phyloP scores from a whole-genome alignment of 495 filamentous ascomycete genomes.

The Neurospora sp. region DNA sequence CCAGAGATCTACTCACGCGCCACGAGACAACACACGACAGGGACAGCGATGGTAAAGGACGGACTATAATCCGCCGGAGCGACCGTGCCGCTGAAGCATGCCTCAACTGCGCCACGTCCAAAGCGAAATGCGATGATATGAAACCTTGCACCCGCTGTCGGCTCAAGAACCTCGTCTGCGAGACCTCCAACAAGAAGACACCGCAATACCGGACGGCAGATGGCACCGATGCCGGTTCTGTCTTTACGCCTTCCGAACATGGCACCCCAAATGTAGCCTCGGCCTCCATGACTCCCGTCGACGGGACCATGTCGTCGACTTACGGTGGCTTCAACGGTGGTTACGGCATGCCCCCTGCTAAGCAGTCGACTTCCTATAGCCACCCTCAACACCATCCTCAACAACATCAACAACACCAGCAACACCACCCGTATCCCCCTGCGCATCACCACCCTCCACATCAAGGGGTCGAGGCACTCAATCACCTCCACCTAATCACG shows the following conservation, averaged over 20 bases:
- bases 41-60: slow-evolving; percentile 11
- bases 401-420: background rate
- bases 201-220: slow-evolving; percentile 6
- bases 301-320: background rate
- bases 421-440: background rate
- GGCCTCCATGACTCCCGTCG: background rate
- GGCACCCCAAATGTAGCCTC: background rate
- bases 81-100: slow-evolving; percentile 15
- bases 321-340: background rate
- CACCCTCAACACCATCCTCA: background rate
- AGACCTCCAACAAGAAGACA: slow-evolving; percentile 2
- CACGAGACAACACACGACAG: slow-evolving; percentile 16
- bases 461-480: background rate
- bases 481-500: background rate
- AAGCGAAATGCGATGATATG: slow-evolving; percentile 17
- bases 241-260: background rate
- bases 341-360: background rate
- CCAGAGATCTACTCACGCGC: slow-evolving; percentile 14
- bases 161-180: slow-evolving; percentile 8
- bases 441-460: background rate
- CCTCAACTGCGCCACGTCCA: slow-evolving; percentile 11
- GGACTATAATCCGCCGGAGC: slow-evolving; percentile 10
- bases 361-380: background rate
- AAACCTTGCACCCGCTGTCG: slow-evolving; percentile 17
- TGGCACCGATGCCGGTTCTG: background rate